Percentiles rank a stretch among this genome's conserved stretches.
Evolutionary conservation across 2,329 filamentous ascomycete genomes (phyloP).

Genomic region (Madurella mycetomatis): DNA sequence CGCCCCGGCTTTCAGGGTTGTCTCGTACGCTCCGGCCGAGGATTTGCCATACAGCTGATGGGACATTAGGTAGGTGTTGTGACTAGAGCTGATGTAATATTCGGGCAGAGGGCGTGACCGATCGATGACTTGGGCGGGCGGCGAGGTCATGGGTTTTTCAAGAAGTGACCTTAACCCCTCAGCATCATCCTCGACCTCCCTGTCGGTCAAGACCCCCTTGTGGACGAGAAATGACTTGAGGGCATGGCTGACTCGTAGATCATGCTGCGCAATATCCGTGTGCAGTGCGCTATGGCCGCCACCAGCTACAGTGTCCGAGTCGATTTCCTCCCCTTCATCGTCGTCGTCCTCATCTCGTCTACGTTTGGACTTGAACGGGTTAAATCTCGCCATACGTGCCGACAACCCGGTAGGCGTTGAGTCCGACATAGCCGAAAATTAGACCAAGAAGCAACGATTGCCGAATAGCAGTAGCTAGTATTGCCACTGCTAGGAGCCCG

Average conservation of each 20-base stretch:
- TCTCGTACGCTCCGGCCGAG: conserved; percentile 59
- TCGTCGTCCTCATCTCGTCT: conserved; percentile 43
- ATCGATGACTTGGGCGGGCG: conserved; percentile 15
- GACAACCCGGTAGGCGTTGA: neutral
- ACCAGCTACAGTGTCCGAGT: conserved; percentile 49
- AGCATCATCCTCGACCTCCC: conserved; percentile 37
- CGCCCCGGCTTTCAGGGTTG: conserved; percentile 57
- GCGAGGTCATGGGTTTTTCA: conserved; percentile 37
- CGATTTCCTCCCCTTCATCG: conserved; percentile 45
- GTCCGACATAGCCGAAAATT: conserved; percentile 2
- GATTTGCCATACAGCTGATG: conserved; percentile 65
- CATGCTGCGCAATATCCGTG: conserved; percentile 44
- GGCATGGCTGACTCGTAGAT: conserved; percentile 56
- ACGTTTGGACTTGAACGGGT: conserved; percentile 33
- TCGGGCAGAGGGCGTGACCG: conserved; percentile 53
- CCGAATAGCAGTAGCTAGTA: no score
- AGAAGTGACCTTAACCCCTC: conserved; percentile 49
- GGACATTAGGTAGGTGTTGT: conserved; percentile 68
- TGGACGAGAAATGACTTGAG: conserved; percentile 52
- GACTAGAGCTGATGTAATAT: conserved; percentile 68
- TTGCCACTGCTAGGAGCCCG: no score
- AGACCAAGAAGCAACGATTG: no score
- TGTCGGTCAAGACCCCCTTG: conserved; percentile 45
- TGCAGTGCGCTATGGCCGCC: conserved; percentile 53
- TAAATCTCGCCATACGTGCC: conserved; percentile 28